These are phyloP conservation scores for Carex scoparia DNA, from an alignment of 176 grass and related monocot genomes.

Conservation along the genomic window DNA sequence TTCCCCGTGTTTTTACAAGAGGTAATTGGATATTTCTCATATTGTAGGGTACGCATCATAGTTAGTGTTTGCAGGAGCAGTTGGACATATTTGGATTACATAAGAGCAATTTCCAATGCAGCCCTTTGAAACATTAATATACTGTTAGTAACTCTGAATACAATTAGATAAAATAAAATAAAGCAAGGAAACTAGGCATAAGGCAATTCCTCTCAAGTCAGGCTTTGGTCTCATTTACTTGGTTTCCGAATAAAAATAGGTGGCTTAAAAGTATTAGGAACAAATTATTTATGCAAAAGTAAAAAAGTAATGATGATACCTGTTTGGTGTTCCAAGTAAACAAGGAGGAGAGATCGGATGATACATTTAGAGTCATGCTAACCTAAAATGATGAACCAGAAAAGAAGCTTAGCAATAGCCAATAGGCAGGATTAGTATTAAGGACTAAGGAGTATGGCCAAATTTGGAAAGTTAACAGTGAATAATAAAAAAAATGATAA, in stretches of 20 bases:
- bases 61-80: not conserved
- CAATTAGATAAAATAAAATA: not conserved
- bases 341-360: constrained; percentile 82
- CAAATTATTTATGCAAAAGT: not conserved
- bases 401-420: not conserved
- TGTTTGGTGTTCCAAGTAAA: constrained; percentile 99
- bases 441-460: not conserved
- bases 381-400: constrained; percentile 41
- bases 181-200: not conserved
- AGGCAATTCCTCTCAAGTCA: not conserved
- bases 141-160: not conserved
- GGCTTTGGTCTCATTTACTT: not conserved
- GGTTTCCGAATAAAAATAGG: not conserved
- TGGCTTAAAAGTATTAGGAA: not conserved
- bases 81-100: not conserved
- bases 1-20: not conserved
- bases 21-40: not conserved
- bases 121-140: not conserved
- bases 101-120: not conserved
- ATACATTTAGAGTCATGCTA: constrained; percentile 93
- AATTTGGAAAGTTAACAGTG: not conserved
- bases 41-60: not conserved
- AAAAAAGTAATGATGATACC: constrained; percentile 30
- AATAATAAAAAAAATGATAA: not conserved
- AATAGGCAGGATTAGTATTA: not conserved